Conservation (phyloP, 2,329 filamentous ascomycete genomes). For the Polychaeton citri region DNA sequence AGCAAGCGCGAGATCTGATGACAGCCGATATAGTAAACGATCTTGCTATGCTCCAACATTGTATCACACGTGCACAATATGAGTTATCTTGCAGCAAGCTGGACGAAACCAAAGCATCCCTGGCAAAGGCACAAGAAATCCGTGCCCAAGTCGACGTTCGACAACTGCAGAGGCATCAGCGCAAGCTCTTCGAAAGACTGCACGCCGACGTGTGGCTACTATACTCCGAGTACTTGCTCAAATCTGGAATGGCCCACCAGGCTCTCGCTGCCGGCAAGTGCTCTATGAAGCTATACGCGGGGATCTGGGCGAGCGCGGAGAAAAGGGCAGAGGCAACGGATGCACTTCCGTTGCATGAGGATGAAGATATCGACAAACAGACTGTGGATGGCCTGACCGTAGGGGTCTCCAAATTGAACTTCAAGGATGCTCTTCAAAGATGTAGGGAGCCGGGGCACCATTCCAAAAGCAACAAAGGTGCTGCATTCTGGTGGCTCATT, state of each 20-base stretch:
- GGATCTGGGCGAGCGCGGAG: constrained; percentile 10
- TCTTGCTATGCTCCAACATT: constrained; percentile 41
- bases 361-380: neutral
- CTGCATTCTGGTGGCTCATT: constrained; percentile 69
- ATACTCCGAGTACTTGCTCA: constrained; percentile 11
- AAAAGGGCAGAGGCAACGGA: neutral
- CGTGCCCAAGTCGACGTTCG: constrained; percentile 7
- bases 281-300: constrained; percentile 14
- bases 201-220: constrained; percentile 17
- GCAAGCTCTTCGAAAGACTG: constrained; percentile 10
- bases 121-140: constrained; percentile 8
- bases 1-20: constrained; percentile 41
- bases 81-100: too few relatives aligned
- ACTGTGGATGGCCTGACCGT: constrained; percentile 8
- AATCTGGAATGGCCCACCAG: constrained; percentile 6
- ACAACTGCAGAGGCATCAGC: constrained; percentile 8
- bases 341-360: constrained; percentile 9
- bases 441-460: too few relatives aligned
- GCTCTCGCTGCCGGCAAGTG: constrained; percentile 16
- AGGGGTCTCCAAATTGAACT: constrained; percentile 20
- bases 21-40: constrained; percentile 26
- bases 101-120: constrained; percentile 5
- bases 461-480: constrained; percentile 33
- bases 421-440: constrained; percentile 25
- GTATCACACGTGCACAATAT: neutral